Evolutionary conservation across 1,139 yeast genomes (phyloP).

Genomic region (Lodderomyces beijingensis): DNA sequence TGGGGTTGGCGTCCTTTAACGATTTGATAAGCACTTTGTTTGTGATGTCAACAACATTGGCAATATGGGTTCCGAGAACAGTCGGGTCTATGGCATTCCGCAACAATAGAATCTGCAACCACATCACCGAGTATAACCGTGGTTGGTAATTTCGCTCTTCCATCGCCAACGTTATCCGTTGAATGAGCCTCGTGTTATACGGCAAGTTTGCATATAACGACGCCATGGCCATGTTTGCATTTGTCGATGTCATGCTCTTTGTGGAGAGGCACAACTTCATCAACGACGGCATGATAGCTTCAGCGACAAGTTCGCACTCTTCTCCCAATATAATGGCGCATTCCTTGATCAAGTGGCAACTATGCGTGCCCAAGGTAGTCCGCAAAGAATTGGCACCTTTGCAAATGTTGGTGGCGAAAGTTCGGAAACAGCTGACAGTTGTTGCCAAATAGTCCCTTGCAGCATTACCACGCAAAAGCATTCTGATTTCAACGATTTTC

Average conservation of each 20-base stretch:
- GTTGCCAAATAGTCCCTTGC: conserved; percentile 34
- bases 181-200: conserved; percentile 50
- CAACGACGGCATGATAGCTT: conserved; percentile 53
- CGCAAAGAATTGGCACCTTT: conserved; percentile 73
- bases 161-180: conserved; percentile 48
- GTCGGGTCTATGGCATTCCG: conserved; percentile 25
- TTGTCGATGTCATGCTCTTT: conserved; percentile 72
- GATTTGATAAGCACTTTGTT: conserved; percentile 56
- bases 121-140: conserved; percentile 61
- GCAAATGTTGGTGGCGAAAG: conserved; percentile 55
- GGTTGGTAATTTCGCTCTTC: conserved; percentile 71
- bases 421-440: conserved; percentile 39
- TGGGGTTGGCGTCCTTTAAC: conserved; percentile 74
- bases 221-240: conserved; percentile 66
- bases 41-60: conserved; percentile 42
- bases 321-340: conserved; percentile 47
- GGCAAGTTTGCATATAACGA: conserved; percentile 56
- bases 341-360: conserved; percentile 80
- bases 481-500: conserved; percentile 52
- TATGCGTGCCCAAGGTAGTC: conserved; percentile 74
- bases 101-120: conserved; percentile 63
- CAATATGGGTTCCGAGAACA: conserved; percentile 34
- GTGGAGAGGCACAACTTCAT: conserved; percentile 68
- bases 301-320: conserved; percentile 59
- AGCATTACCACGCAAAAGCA: conserved; percentile 56